A percentile compares a stretch with the other conserved stretches of the same genome.
These are phyloP conservation scores for Pyrenula aspistea DNA, from an alignment of 495 filamentous ascomycete genomes.

Conservation along the genomic window DNA sequence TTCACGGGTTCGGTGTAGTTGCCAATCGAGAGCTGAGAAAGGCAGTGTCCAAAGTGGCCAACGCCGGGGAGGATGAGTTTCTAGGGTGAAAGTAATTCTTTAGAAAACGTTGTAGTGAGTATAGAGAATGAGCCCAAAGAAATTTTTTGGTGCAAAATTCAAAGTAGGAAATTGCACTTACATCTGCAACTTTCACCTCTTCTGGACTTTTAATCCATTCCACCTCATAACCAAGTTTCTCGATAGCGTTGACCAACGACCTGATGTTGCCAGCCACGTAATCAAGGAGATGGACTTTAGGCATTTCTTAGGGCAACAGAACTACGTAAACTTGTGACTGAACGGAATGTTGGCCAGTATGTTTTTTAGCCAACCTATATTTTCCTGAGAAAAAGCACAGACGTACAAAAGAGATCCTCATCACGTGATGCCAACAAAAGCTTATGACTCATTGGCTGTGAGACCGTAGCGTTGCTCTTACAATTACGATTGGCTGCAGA, in stretches of 20 bases:
- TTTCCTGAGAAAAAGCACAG: too few species aligned
- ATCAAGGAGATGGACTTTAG: constrained; percentile 84
- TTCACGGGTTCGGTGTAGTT: constrained; percentile 72
- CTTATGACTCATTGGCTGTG: too few species aligned
- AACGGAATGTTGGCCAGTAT: too few species aligned
- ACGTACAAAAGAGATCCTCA: too few species aligned
- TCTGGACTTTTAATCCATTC: constrained; percentile 82
- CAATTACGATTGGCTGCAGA: too few species aligned
- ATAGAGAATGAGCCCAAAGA: not conserved
- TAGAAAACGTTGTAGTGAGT: not conserved
- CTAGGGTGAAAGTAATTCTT: constrained; percentile 20
- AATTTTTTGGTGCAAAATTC: not conserved
- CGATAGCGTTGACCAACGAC: constrained; percentile 92
- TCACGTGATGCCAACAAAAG: too few species aligned
- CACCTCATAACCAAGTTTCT: constrained; percentile 82
- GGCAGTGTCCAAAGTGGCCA: constrained; percentile 93
- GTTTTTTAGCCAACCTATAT: too few species aligned
- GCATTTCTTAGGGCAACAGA: too few species aligned
- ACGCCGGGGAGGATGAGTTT: constrained; percentile 91
- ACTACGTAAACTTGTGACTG: too few species aligned
- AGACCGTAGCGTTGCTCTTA: too few species aligned
- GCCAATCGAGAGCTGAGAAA: constrained; percentile 64
- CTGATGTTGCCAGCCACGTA: constrained; percentile 82
- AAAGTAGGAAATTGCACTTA: constrained; percentile 22
- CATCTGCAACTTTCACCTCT: constrained; percentile 75